Evolutionary conservation across 257 asterid species (phyloP).

Genomic region (Marsdenia floribunda): DNA sequence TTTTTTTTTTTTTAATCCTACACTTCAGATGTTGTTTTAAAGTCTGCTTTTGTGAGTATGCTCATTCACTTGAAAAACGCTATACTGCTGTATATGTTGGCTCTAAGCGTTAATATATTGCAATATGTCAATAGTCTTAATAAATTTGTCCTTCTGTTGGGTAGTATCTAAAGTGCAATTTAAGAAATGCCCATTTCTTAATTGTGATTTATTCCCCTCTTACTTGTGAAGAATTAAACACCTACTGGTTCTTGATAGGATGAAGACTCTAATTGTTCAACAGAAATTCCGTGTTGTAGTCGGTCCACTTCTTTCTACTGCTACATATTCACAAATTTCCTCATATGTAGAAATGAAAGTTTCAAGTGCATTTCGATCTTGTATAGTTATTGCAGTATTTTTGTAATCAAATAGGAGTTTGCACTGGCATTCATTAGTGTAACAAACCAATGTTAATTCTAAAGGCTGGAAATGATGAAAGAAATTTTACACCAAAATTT

Average conservation of each 20-base stretch:
- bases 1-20: conserved; percentile 11
- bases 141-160: neutral
- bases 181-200: neutral
- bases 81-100: neutral
- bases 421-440: neutral
- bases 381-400: neutral
- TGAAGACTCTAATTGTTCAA: neutral
- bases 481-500: neutral
- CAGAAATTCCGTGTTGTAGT: neutral
- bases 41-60: neutral
- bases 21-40: conserved; percentile 2
- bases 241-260: neutral
- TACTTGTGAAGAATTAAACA: neutral
- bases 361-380: neutral
- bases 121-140: neutral
- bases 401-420: neutral
- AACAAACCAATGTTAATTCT: neutral
- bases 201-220: neutral
- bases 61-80: neutral
- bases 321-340: neutral
- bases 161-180: neutral
- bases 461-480: neutral
- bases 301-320: neutral
- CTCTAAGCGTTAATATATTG: neutral
- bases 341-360: neutral